Percentiles rank a stretch among this genome's conserved stretches.
phyloP scores from a whole-genome alignment of 495 filamentous ascomycete genomes.

The Trichoderma virens region DNA sequence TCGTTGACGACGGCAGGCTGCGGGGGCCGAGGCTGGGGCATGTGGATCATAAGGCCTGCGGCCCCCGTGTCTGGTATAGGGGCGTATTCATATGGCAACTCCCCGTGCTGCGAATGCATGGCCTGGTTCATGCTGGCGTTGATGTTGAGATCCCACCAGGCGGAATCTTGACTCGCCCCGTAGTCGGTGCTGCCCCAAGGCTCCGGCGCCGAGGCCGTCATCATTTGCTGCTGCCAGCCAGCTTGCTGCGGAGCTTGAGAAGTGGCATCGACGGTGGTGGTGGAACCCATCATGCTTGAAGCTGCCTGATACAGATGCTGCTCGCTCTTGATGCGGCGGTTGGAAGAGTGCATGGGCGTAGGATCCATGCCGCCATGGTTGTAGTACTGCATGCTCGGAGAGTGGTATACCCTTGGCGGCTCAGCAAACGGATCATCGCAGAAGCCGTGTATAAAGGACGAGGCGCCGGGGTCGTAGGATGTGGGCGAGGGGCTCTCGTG shows the following conservation, averaged over 20 bases:
- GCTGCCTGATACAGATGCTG: slow-evolving; percentile 3
- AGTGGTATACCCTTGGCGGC: not conserved
- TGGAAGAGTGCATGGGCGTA: not conserved
- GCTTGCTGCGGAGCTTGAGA: slow-evolving; percentile 11
- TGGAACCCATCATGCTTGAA: not conserved
- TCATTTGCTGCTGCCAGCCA: slow-evolving; percentile 21
- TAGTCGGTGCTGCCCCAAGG: slow-evolving; percentile 16
- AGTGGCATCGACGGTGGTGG: not conserved
- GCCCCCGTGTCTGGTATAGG: slow-evolving; percentile 13
- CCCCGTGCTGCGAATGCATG: slow-evolving; percentile 12
- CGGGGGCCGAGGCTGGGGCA: slow-evolving; percentile 24
- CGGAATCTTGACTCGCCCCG: slow-evolving; percentile 11
- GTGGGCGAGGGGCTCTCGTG: not conserved
- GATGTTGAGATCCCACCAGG: slow-evolving; percentile 1
- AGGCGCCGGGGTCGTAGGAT: too few species aligned
- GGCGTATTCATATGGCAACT: not conserved
- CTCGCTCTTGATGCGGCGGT: slow-evolving; percentile 10
- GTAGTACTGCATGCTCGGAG: slow-evolving; percentile 10
- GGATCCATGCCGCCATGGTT: not conserved
- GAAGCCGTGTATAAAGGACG: not conserved
- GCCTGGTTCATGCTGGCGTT: slow-evolving; percentile 11
- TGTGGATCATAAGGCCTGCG: slow-evolving; percentile 34
- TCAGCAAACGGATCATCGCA: slow-evolving; percentile 8
- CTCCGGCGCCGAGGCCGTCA: not conserved
- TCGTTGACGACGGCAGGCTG: slow-evolving; percentile 18